Base-by-base conservation (phyloP, 2,329 filamentous ascomycete genomes). In the Calonectria ilicicola region DNA sequence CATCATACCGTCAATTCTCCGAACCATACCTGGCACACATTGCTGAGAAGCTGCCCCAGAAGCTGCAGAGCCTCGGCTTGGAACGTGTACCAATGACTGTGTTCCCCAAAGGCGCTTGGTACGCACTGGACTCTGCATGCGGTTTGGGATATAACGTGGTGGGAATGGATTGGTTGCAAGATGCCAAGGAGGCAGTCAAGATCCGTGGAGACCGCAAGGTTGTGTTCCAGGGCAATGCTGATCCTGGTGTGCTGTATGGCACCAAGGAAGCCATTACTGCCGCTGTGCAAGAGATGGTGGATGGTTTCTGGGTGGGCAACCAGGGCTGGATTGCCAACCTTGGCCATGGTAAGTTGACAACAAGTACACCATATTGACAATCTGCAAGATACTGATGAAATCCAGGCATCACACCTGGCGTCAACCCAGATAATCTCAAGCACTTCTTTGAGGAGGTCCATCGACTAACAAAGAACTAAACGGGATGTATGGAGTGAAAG, bases 71-170 rank as follows among this genome's bases (percentile, higher is more conserved):
- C 82, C 88, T 97, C 81, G 92, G 92, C 0, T 85, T 96, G 65
- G 94, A 96, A 70, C 89, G 87, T 14, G 96, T 99, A 3, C 97
- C 97, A 3, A 98, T 98, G 96, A 97, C 96, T 6, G 95, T 98
- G 27, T 99, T 99, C 84, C 95, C 97, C 42, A 99, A 99, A 87
- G 97, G 97, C 14, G 96, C 97, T 14, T 98, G 97, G 94, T 97
- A 98, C 84, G 95, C 95, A 5, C 89, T 99, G 62, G 94, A 98
- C 78, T 92, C 94, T 38, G 90, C 97, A 23, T 98, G 96, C 86
- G 88, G 95, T 80, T 91, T 96, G 19, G 96, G 95, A 47, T 99
- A 98, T 87, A 91, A 98, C 81, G 95, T 98, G 44, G 94, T 99
- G 69, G 95, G 97, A 6, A 88, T 99, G 76, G 97, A 99, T 85